Evolutionary conservation across 2,329 filamentous ascomycete species (phyloP).

Genomic region (Nemania sp.): DNA sequence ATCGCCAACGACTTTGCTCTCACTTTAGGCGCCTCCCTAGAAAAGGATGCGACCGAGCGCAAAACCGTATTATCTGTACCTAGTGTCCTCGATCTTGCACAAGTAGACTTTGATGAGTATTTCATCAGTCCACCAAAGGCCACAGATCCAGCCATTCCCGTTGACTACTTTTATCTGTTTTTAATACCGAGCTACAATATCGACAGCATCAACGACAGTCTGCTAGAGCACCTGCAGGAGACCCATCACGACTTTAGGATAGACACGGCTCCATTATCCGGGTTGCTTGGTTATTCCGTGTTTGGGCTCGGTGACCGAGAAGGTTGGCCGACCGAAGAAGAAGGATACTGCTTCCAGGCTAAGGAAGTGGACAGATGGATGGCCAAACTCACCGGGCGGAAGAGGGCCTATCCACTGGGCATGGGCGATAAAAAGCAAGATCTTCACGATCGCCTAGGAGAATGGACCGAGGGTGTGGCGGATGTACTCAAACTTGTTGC

Average conservation of each 20-base stretch:
- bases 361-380: conserved; percentile 93
- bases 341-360: conserved; percentile 92
- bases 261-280: conserved; percentile 79
- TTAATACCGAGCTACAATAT: conserved; percentile 93
- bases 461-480: conserved; percentile 77
- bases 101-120: conserved; percentile 91
- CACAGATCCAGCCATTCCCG: conserved; percentile 46
- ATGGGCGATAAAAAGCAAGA: conserved; percentile 85
- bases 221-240: conserved; percentile 84
- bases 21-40: conserved; percentile 55
- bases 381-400: conserved; percentile 87
- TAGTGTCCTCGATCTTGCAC: conserved; percentile 74
- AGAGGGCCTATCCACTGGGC: conserved; percentile 85
- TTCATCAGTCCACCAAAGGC: conserved; percentile 77
- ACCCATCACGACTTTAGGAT: conserved; percentile 97
- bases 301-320: conserved; percentile 93
- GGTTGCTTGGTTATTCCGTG: conserved; percentile 82
- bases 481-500: conserved; percentile 70
- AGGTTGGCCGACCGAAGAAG: conserved; percentile 87
- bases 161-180: conserved; percentile 78
- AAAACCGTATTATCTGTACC: conserved; percentile 55
- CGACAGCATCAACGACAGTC: conserved; percentile 85
- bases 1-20: conserved; percentile 67
- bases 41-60: conserved; percentile 47
- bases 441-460: conserved; percentile 64